phyloP scores from a whole-genome alignment of 352 stramenopile genomes.

The Paralagenidium karlingii region DNA sequence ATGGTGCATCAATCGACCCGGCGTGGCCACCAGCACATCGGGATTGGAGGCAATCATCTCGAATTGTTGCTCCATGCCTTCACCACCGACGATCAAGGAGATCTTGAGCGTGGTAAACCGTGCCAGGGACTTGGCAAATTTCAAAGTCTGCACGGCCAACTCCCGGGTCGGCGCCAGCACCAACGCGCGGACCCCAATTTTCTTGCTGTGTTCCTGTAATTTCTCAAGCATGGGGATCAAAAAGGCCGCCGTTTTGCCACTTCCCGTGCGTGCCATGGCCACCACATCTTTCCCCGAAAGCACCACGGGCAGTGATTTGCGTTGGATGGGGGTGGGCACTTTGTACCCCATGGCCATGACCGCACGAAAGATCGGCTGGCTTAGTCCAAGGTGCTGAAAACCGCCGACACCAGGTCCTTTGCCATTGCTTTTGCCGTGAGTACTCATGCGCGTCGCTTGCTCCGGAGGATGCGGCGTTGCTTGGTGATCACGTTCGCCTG shows the following conservation, averaged over 20 bases:
- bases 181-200: constrained; percentile 78
- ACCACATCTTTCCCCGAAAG: constrained; percentile 95
- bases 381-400: constrained; percentile 81
- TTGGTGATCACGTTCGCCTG: background rate
- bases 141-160: constrained; percentile 96
- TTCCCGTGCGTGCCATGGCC: constrained; percentile 97
- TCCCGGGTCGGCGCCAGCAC: constrained; percentile 96
- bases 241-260: constrained; percentile 97
- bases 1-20: constrained; percentile 90
- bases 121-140: constrained; percentile 79
- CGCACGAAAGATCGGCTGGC: constrained; percentile 57
- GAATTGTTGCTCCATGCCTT: constrained; percentile 98
- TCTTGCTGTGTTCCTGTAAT: constrained; percentile 87
- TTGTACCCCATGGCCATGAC: constrained; percentile 94
- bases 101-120: constrained; percentile 89
- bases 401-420: constrained; percentile 62
- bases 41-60: constrained; percentile 87
- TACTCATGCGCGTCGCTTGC: too few species aligned
- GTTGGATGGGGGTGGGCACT: constrained; percentile 97
- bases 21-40: constrained; percentile 92
- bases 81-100: constrained; percentile 92
- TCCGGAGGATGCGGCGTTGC: background rate
- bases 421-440: constrained; percentile 66
- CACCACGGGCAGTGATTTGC: constrained; percentile 94
- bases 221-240: constrained; percentile 97